phyloP scores from a whole-genome alignment of 257 asterid species.

The Echites panduratus region DNA sequence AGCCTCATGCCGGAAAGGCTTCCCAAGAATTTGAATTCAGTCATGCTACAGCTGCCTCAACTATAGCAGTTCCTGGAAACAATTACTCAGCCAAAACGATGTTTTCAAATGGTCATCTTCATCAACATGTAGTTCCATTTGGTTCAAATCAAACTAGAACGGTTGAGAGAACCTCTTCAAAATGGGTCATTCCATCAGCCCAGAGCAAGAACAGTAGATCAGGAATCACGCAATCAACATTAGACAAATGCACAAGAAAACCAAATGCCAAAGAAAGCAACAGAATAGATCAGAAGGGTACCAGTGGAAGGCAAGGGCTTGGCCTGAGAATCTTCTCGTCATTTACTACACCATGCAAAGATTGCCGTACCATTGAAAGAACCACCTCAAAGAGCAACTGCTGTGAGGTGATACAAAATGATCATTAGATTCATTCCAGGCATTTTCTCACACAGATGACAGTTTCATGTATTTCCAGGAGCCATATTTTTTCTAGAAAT shows the following conservation, averaged over 20 bases:
- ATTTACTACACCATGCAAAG: conserved; percentile 40
- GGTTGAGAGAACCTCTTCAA: conserved; percentile 17
- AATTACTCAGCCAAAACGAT: conserved; percentile 16
- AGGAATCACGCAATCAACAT: conserved; percentile 17
- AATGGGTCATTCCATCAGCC: conserved; percentile 19
- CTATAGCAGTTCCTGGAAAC: conserved; percentile 7
- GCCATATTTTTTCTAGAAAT: not conserved
- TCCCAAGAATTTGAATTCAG: conserved; percentile 39
- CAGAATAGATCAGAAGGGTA: conserved; percentile 25
- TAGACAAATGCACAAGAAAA: conserved; percentile 15
- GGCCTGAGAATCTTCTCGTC: conserved; percentile 41
- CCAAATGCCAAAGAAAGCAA: conserved; percentile 15
- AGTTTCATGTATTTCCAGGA: not conserved
- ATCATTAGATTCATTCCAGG: conserved; percentile 11
- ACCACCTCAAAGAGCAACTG: conserved; percentile 20
- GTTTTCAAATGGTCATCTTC: conserved; percentile 15
- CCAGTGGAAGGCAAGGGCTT: conserved; percentile 24
- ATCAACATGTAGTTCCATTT: conserved; percentile 10
- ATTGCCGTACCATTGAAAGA: conserved; percentile 34
- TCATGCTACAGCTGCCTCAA: conserved; percentile 12
- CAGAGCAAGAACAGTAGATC: conserved; percentile 21
- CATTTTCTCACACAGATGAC: not conserved
- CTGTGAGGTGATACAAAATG: conserved; percentile 15
- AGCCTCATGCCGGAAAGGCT: conserved; percentile 7
- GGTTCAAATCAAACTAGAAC: conserved; percentile 18